phyloP scores from a whole-genome alignment of 805 yeast species.

The Wickerhamomyces rabaulensis region DNA sequence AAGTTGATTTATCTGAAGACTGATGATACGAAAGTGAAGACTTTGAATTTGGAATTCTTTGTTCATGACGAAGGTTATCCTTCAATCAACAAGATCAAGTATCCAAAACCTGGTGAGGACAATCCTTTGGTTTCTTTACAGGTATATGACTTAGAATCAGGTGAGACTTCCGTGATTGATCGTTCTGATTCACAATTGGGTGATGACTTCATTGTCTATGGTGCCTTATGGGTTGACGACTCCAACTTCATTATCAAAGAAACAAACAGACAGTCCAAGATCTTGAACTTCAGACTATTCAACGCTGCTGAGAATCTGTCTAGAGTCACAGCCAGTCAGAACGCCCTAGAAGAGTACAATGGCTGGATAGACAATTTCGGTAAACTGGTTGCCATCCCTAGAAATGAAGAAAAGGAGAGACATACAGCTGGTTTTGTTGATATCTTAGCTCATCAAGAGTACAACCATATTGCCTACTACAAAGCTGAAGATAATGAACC shows the following conservation, averaged over 20 bases:
- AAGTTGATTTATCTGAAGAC: slow-evolving; percentile 48
- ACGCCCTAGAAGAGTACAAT: slow-evolving; percentile 35
- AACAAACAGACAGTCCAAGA: slow-evolving; percentile 57
- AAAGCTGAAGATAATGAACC: slow-evolving; percentile 37
- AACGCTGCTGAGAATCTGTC: slow-evolving; percentile 28
- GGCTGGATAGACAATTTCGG: slow-evolving; percentile 59
- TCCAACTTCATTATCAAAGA: slow-evolving; percentile 49
- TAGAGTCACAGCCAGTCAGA: slow-evolving; percentile 35
- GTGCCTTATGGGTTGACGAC: slow-evolving; percentile 52
- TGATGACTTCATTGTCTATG: slow-evolving; percentile 52
- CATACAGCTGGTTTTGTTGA: slow-evolving; percentile 55
- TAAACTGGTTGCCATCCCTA: slow-evolving; percentile 35
- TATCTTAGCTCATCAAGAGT: slow-evolving; percentile 46
- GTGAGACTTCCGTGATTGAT: slow-evolving; percentile 9
- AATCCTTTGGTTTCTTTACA: slow-evolving; percentile 52
- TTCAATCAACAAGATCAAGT: slow-evolving; percentile 39
- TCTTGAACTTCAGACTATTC: slow-evolving; percentile 43
- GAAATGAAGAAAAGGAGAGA: slow-evolving; percentile 25
- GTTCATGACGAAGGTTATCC: slow-evolving; percentile 45
- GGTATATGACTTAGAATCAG: slow-evolving; percentile 33
- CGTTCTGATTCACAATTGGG: slow-evolving; percentile 28
- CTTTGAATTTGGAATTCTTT: slow-evolving; percentile 47
- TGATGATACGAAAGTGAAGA: slow-evolving; percentile 56
- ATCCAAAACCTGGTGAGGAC: slow-evolving; percentile 68
- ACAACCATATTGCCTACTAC: slow-evolving; percentile 61